Base-by-base conservation (phyloP, 257 asterid species). In the Primulina huaijiensis region DNA sequence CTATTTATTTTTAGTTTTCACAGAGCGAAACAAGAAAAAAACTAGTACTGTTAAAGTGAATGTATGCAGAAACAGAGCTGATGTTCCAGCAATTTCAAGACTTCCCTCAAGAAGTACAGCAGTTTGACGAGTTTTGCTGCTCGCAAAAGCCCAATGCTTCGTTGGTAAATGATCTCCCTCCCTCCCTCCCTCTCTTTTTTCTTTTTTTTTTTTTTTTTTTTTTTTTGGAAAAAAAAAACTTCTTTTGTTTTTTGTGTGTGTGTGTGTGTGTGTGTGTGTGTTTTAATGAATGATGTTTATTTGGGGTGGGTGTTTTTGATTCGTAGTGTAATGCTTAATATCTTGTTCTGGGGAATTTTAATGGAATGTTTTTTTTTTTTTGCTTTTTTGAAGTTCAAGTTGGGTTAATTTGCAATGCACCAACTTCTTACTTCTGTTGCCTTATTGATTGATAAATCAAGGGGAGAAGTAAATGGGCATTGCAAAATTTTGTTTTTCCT, bases 11-110 rank as follows among this genome's bases (percentile, higher is more conserved):
- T 23, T 6, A 38, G 59, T 58, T 27, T 64, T 43, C 30, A 27
- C n/a, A 56, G 50, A 29, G 53, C 20, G 12, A 8, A 14, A 37
- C 23, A 23, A 80, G 69, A 10, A 43, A 43, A 40, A 2, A 10
- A 23, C 1, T 23, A 2, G 30, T 1, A 43, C 16, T 43, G 53
- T 38, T 38, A 3, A 3, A 12, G 53, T 43, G 53, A 80, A 81
- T 85, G 90, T 83, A 78, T 77, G 82, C 88, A 6, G 88, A 83
- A 60, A 81, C 78, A 37, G 86, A 75, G 65, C 40, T 81, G 58
- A 72, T 73, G 80, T 78, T 75, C 53, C 84, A 86, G 52, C 82
- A 78, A 68, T 79, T 74, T 61, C 81, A 85, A 21, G 67, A 52
- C 62, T 77, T 72, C 76, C 68, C 82, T 60, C 84, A 72, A 60